Conservation (phyloP, 371 early-diverging fungal genomes). For the Rhizomucor miehei region DNA sequence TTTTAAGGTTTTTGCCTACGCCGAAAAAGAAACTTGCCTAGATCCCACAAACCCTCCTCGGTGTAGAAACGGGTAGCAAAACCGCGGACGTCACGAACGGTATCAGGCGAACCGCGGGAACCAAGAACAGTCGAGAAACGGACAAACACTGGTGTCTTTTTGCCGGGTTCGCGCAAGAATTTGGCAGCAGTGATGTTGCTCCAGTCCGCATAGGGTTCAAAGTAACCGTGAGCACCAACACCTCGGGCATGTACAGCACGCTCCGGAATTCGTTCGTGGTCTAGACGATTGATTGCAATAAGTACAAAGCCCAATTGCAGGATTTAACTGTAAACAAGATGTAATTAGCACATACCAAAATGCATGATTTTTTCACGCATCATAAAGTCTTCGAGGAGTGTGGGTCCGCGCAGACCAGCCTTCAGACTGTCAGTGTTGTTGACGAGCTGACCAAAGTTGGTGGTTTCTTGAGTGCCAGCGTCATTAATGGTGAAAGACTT, state of each 20-base stretch:
- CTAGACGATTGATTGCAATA: background rate
- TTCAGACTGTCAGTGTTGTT: slow-evolving; percentile 18
- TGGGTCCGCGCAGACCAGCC: slow-evolving; percentile 47
- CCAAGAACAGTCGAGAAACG: slow-evolving; percentile 56
- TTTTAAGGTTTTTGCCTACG: too few relatives aligned
- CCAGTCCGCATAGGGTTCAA: slow-evolving; percentile 37
- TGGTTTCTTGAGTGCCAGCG: slow-evolving; percentile 13
- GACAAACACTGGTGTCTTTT: slow-evolving; percentile 51
- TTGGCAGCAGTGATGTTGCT: slow-evolving; percentile 41
- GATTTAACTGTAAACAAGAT: too few relatives aligned
- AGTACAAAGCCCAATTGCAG: background rate
- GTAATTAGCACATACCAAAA: slow-evolving; percentile 32
- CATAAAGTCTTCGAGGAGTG: slow-evolving; percentile 49
- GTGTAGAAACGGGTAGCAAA: slow-evolving; percentile 60
- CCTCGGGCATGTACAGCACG: slow-evolving; percentile 55
- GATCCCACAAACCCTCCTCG: slow-evolving; percentile 55
- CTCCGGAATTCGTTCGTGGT: slow-evolving; percentile 43
- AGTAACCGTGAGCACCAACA: slow-evolving; percentile 51
- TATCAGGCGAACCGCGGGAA: slow-evolving; percentile 42
- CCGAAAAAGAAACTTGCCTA: slow-evolving; percentile 8
- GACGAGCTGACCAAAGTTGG: slow-evolving; percentile 13
- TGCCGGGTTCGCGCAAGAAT: slow-evolving; percentile 31
- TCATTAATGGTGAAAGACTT: slow-evolving; percentile 11
- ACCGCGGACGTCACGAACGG: slow-evolving; percentile 54
- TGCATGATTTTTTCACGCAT: slow-evolving; percentile 52